Conservation (phyloP, 805 yeast species). For the Suhomyces pyralidae region DNA sequence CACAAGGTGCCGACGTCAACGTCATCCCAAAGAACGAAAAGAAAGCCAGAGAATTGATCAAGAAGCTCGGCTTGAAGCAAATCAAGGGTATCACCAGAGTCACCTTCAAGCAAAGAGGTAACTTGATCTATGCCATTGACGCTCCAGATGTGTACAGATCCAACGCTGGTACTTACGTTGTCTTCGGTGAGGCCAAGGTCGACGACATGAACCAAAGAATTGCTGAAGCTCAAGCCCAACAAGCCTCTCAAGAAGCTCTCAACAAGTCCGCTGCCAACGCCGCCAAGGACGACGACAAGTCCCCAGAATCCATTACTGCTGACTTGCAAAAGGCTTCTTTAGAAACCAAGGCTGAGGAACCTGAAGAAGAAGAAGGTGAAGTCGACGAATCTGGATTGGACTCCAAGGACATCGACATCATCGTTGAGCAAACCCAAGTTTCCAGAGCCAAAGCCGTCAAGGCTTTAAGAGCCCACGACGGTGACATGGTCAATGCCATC, state of each 20-base stretch:
- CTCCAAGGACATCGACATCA: constrained; percentile 77
- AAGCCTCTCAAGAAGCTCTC: constrained; percentile 49
- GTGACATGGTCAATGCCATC: constrained; percentile 95
- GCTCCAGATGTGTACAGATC: constrained; percentile 94
- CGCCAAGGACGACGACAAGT: constrained; percentile 47
- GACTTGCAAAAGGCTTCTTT: constrained; percentile 71
- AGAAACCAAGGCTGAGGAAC: constrained; percentile 40
- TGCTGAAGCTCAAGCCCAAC: constrained; percentile 79
- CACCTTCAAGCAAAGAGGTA: constrained; percentile 90
- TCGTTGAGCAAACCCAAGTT: constrained; percentile 87
- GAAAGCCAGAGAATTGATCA: constrained; percentile 89
- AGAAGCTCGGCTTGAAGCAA: constrained; percentile 85
- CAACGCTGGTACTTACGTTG: constrained; percentile 89
- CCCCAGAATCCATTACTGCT: constrained; percentile 78
- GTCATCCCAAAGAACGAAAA: constrained; percentile 87
- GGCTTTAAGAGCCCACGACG: constrained; percentile 83
- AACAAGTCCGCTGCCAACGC: constrained; percentile 43
- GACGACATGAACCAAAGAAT: constrained; percentile 90
- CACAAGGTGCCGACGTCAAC: constrained; percentile 80
- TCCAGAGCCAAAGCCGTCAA: constrained; percentile 87
- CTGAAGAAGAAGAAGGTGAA: constrained; percentile 65
- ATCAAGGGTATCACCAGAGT: constrained; percentile 93
- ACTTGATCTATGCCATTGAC: constrained; percentile 87
- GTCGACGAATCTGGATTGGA: constrained; percentile 86
- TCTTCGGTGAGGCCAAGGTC: constrained; percentile 96